phyloP scores from a whole-genome alignment of 2,329 filamentous ascomycete species.

The Xylaria sp. region DNA sequence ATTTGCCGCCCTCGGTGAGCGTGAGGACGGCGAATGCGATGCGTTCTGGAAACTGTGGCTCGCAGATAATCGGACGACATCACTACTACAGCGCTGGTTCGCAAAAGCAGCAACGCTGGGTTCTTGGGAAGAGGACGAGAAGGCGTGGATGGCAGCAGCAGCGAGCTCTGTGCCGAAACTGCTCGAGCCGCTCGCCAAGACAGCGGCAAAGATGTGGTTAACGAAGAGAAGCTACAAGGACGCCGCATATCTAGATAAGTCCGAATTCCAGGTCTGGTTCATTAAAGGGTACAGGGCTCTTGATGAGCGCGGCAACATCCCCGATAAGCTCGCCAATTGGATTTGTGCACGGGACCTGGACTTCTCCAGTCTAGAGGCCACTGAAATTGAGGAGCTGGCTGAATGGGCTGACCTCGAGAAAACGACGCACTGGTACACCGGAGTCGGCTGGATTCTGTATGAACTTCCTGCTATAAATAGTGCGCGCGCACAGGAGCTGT shows the following conservation, averaged over 20 bases:
- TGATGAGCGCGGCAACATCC: conserved; percentile 3
- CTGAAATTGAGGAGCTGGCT: conserved; percentile 12
- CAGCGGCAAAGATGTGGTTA: conserved; percentile 19
- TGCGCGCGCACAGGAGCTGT: conserved; percentile 1
- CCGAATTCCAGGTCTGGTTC: conserved; percentile 20
- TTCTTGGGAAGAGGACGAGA: conserved; percentile 1
- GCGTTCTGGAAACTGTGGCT: conserved; percentile 21
- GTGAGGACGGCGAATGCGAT: conserved; percentile 12
- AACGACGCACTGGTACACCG: conserved; percentile 18
- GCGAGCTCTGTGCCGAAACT: conserved; percentile 12
- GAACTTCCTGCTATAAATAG: background rate
- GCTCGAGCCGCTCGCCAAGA: conserved; percentile 8
- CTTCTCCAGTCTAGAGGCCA: background rate
- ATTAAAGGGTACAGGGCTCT: conserved; percentile 18
- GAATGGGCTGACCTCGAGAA: conserved; percentile 21
- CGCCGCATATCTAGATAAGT: conserved; percentile 13
- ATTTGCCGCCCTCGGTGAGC: conserved; percentile 1
- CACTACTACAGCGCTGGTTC: conserved; percentile 16
- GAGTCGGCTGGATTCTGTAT: conserved; percentile 16
- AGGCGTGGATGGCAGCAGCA: conserved; percentile 4
- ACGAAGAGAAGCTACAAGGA: conserved; percentile 16
- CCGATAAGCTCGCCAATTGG: conserved; percentile 13
- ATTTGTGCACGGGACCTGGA: conserved; percentile 1
- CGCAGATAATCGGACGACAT: conserved; percentile 10
- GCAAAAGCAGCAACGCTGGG: conserved; percentile 4